These are phyloP conservation scores for Opeltia flavorubescens DNA, from an alignment of 495 filamentous ascomycete genomes.

Conservation along the genomic window DNA sequence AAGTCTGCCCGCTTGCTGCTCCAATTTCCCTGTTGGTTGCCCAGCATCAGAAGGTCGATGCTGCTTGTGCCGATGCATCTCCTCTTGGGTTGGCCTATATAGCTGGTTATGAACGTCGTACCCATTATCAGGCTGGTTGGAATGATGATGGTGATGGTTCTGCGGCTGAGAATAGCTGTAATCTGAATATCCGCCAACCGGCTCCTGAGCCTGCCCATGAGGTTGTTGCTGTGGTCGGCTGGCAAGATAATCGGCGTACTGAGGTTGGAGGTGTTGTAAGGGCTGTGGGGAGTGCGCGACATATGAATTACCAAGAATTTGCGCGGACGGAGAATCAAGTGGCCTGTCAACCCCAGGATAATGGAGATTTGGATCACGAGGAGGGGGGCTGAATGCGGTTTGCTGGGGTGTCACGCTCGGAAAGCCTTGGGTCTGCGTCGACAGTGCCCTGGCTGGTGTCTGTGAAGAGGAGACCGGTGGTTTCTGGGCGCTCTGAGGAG, in stretches of 20 bases:
- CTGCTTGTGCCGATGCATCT: conserved; percentile 38
- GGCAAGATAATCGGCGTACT: conserved; percentile 20
- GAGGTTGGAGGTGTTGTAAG: conserved; percentile 18
- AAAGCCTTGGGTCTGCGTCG: conserved; percentile 26
- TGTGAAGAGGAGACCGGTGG: conserved; percentile 11
- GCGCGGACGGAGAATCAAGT: conserved; percentile 12
- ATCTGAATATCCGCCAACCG: conserved; percentile 38
- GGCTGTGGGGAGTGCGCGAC: conserved; percentile 12
- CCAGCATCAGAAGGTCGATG: conserved; percentile 27
- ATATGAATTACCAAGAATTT: conserved; percentile 16
- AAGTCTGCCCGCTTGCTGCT: conserved; percentile 50
- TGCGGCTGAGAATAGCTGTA: conserved; percentile 36
- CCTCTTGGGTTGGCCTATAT: conserved; percentile 60
- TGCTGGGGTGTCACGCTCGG: conserved; percentile 5
- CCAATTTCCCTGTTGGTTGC: conserved; percentile 42
- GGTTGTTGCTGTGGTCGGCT: conserved; percentile 16
- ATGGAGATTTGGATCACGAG: conserved; percentile 29
- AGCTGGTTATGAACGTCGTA: conserved; percentile 64
- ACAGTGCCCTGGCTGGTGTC: conserved; percentile 25
- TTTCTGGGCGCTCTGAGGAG: conserved; percentile 11
- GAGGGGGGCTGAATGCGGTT: conserved; percentile 3
- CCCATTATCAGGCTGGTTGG: conserved; percentile 22
- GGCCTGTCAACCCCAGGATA: conserved; percentile 25
- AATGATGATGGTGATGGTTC: conserved; percentile 19
- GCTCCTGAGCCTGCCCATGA: conserved; percentile 11